A percentile compares a stretch with the other conserved stretches of the same genome.
phyloP scores from a whole-genome alignment of 2,329 filamentous ascomycete species.

The Diplocarpon mali region DNA sequence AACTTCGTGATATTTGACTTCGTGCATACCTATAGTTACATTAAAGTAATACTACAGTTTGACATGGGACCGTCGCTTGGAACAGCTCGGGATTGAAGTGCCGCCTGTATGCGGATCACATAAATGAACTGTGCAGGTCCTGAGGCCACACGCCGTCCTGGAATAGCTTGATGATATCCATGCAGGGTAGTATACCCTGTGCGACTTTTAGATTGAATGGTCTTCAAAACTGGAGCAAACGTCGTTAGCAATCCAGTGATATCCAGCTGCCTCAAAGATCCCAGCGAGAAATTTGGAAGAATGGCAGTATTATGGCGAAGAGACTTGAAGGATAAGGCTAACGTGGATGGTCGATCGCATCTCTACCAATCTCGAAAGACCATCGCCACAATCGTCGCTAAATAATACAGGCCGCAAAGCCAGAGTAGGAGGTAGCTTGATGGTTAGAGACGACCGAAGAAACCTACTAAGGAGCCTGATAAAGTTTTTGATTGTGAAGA shows the following conservation, averaged over 20 bases:
- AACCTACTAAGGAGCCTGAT: slow-evolving; percentile 36
- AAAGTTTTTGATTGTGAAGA: slow-evolving; percentile 16
- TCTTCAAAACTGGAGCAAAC: slow-evolving; percentile 45
- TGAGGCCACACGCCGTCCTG: too few species aligned
- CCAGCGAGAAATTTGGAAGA: slow-evolving; percentile 38
- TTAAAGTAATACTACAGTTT: too few species aligned
- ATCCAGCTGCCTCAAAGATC: slow-evolving; percentile 36
- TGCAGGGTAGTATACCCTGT: too few species aligned
- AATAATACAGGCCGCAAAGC: slow-evolving; percentile 41
- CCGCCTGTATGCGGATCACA: too few species aligned
- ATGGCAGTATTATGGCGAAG: slow-evolving; percentile 25
- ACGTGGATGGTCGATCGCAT: slow-evolving; percentile 36
- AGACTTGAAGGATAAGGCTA: slow-evolving; percentile 34
- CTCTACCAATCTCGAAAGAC: slow-evolving; percentile 50
- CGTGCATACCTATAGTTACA: too few species aligned
- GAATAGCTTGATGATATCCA: too few species aligned
- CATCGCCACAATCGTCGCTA: slow-evolving; percentile 38
- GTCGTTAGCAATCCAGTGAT: slow-evolving; percentile 51
- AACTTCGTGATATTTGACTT: too few species aligned
- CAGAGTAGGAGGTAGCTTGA: slow-evolving; percentile 40
- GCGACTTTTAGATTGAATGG: slow-evolving; percentile 32
- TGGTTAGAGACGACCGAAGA: slow-evolving; percentile 39
- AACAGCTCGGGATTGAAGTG: too few species aligned
- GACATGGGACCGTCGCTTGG: too few species aligned
- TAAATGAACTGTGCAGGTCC: too few species aligned